Percentiles rank a stretch among this genome's conserved stretches.
phyloP scores from a whole-genome alignment of 768 basidiomycete genomes.

The Rhizopogon vulgaris region DNA sequence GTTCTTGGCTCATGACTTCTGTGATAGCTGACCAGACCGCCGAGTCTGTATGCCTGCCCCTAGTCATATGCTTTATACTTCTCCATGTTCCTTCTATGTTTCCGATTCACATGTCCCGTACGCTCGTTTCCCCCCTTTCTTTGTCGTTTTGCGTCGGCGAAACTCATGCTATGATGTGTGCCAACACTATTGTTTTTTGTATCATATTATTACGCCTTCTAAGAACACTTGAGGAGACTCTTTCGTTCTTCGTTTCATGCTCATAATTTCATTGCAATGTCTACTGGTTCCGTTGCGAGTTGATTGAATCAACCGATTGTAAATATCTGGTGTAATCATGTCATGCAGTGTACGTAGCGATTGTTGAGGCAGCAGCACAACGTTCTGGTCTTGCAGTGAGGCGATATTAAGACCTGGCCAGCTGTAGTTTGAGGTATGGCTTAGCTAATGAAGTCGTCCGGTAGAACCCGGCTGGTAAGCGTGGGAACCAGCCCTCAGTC shows the following conservation, averaged over 20 bases:
- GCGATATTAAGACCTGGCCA: too few relatives aligned
- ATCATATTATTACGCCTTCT: conserved; percentile 19
- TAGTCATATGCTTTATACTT: conserved; percentile 15
- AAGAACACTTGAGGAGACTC: conserved; percentile 16
- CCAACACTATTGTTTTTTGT: conserved; percentile 24
- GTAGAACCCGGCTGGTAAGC: conserved; percentile 5
- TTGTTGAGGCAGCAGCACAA: too few relatives aligned
- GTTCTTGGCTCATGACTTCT: background rate
- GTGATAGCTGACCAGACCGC: background rate
- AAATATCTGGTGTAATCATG: background rate
- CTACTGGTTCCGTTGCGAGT: conserved; percentile 4
- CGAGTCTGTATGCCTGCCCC: conserved; percentile 7
- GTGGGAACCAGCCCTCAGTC: conserved; percentile 3
- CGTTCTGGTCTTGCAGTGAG: too few relatives aligned
- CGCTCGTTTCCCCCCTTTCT: conserved; percentile 10
- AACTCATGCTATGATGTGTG: conserved; percentile 18
- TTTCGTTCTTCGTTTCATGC: conserved; percentile 17
- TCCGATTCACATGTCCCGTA: conserved; percentile 14
- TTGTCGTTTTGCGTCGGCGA: conserved; percentile 2
- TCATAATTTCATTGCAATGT: conserved; percentile 14
- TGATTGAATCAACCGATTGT: too few relatives aligned
- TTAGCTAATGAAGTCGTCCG: background rate
- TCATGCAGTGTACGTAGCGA: too few relatives aligned
- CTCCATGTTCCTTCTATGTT: conserved; percentile 1
- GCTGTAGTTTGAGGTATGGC: too few relatives aligned